Conservation (phyloP, 2,329 filamentous ascomycete species). For the Cucurbitaria berberidis region DNA sequence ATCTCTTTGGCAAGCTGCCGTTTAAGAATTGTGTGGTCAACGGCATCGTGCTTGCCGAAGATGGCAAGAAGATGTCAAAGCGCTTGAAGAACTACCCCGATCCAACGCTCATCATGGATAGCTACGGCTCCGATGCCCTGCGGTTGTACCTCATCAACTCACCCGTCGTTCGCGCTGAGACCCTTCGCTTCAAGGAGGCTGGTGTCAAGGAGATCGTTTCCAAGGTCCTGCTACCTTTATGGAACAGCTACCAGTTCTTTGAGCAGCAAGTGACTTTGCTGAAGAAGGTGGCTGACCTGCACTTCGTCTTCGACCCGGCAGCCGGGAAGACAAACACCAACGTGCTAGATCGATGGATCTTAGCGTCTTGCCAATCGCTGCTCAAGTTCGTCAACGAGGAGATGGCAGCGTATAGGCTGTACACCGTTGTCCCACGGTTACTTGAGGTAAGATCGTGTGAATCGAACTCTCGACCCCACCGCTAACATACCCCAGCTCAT, state of each 20-base stretch:
- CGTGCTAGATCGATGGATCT: slow-evolving; percentile 95
- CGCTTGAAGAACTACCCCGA: slow-evolving; percentile 96
- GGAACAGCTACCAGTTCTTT: slow-evolving; percentile 98
- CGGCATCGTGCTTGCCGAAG: slow-evolving; percentile 89
- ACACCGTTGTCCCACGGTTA: slow-evolving; percentile 88
- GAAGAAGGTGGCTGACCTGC: slow-evolving; percentile 81
- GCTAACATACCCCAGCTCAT: slow-evolving; percentile 62
- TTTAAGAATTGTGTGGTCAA: slow-evolving; percentile 98
- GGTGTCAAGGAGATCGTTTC: slow-evolving; percentile 95
- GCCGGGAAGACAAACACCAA: slow-evolving; percentile 80
- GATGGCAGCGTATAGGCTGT: slow-evolving; percentile 75
- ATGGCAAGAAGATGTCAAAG: slow-evolving; percentile 99
- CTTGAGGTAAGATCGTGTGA: slow-evolving; percentile 55
- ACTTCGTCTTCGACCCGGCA: slow-evolving; percentile 79
- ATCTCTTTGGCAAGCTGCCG: slow-evolving; percentile 82
- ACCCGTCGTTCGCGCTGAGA: slow-evolving; percentile 89
- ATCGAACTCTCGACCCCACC: neutral
- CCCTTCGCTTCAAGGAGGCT: slow-evolving; percentile 85
- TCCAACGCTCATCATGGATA: slow-evolving; percentile 79
- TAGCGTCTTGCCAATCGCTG: slow-evolving; percentile 89
- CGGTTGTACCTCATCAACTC: slow-evolving; percentile 97
- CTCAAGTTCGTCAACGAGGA: slow-evolving; percentile 91
- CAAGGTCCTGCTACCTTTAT: slow-evolving; percentile 86
- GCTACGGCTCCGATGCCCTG: slow-evolving; percentile 90
- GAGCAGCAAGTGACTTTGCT: slow-evolving; percentile 83